A percentile compares a stretch with the other conserved stretches of the same genome.
Conservation (phyloP, 495 filamentous ascomycete genomes). For the Cercophora sp. region DNA sequence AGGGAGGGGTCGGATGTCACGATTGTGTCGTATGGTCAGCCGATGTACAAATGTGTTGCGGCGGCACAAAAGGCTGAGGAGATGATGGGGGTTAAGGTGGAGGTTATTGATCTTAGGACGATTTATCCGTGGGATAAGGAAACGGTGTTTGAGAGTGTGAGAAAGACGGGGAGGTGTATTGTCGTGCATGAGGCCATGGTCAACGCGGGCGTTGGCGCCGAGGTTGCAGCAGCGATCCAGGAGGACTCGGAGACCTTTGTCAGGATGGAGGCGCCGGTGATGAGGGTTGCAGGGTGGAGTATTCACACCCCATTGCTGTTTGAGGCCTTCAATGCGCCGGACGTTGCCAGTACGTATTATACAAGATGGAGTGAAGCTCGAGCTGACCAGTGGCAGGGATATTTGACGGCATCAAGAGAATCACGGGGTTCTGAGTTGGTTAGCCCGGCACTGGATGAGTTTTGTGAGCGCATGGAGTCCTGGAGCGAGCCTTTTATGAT, state of each 20-base stretch:
- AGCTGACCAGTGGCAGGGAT: conserved; percentile 36
- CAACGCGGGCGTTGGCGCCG: conserved; percentile 90
- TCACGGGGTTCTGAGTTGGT: conserved; percentile 28
- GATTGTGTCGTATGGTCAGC: conserved; percentile 86
- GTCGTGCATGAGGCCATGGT: conserved; percentile 96
- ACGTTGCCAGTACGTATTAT: conserved; percentile 75
- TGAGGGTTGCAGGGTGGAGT: conserved; percentile 87
- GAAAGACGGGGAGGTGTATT: conserved; percentile 84
- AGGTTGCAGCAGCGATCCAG: conserved; percentile 89
- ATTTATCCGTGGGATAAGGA: conserved; percentile 94
- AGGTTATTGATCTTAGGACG: conserved; percentile 88
- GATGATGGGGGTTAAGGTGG: conserved; percentile 72
- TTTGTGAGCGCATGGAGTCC: conserved; percentile 1
- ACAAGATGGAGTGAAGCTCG: conserved; percentile 16
- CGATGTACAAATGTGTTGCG: conserved; percentile 78
- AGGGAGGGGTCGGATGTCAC: conserved; percentile 83
- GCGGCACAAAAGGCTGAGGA: conserved; percentile 80
- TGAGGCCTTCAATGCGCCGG: conserved; percentile 85
- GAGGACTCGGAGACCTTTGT: conserved; percentile 76
- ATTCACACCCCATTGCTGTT: conserved; percentile 78
- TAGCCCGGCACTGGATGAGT: not conserved
- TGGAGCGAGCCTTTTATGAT: not conserved
- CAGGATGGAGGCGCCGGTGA: conserved; percentile 85
- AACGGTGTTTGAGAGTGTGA: conserved; percentile 76
- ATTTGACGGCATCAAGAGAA: conserved; percentile 51